These are phyloP conservation scores for Trichopus zeylanicus DNA, from an alignment of 116 monocot genomes.

Conservation along the genomic window DNA sequence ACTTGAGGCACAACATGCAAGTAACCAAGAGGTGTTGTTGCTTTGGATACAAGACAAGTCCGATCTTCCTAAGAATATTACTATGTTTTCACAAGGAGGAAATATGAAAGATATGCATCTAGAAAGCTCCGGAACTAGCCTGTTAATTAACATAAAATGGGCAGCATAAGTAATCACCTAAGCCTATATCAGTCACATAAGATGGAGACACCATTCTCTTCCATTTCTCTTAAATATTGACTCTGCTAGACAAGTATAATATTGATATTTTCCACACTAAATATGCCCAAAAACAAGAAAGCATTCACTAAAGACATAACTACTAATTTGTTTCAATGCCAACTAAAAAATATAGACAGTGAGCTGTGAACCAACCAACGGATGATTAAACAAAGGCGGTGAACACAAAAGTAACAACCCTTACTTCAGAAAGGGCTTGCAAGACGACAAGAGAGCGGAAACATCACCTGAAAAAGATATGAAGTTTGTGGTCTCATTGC, in stretches of 20 bases:
- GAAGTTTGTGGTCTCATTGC: constrained; percentile 21
- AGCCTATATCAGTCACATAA: too few relatives aligned
- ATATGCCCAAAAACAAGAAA: neutral
- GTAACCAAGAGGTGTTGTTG: too few relatives aligned
- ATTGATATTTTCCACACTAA: neutral
- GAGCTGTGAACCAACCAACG: constrained; percentile 2
- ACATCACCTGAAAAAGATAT: constrained; percentile 24
- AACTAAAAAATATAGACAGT: neutral
- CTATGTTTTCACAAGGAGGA: neutral
- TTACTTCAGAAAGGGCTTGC: neutral
- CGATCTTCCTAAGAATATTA: neutral
- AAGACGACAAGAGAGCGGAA: neutral
- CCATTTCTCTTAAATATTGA: neutral
- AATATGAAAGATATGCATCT: too few relatives aligned
- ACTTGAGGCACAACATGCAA: too few relatives aligned
- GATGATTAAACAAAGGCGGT: neutral
- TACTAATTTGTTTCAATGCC: neutral
- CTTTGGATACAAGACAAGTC: neutral
- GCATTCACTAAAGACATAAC: neutral
- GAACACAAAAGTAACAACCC: neutral
- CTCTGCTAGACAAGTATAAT: neutral
- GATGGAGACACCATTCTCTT: neutral
- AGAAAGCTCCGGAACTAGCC: neutral
- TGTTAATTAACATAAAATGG: neutral
- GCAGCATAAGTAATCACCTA: neutral